Percentiles rank a stretch among this genome's conserved stretches.
These are phyloP conservation scores for Stephanodiscus minutulus DNA, from an alignment of 108 stramenopile species.

Conservation along the genomic window DNA sequence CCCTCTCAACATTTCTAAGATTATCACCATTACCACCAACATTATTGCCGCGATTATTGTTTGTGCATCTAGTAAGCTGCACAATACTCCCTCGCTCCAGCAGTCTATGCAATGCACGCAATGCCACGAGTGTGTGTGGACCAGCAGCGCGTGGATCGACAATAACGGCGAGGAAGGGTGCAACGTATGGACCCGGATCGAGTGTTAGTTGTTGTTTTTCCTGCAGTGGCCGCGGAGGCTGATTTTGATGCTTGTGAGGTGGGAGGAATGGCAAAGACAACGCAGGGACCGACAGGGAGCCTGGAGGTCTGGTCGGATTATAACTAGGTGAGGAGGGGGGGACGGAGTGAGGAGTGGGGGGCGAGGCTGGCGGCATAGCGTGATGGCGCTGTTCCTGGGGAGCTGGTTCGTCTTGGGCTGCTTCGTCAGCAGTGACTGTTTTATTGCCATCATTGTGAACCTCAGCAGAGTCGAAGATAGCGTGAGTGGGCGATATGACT, in stretches of 20 bases:
- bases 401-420: slow-evolving; percentile 1
- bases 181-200: slow-evolving; percentile 45
- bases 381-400: neutral
- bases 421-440: neutral
- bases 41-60: neutral
- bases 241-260: neutral
- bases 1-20: slow-evolving; percentile 3
- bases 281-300: slow-evolving; percentile 11
- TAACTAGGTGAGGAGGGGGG: slow-evolving; percentile 21
- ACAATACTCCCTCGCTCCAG: slow-evolving; percentile 56
- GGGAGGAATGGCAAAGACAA: slow-evolving; percentile 15
- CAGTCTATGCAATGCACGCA: slow-evolving; percentile 72
- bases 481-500: neutral
- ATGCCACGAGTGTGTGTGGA: slow-evolving; percentile 83
- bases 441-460: neutral
- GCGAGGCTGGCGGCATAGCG: slow-evolving; percentile 12
- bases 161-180: slow-evolving; percentile 84
- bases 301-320: neutral
- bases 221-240: slow-evolving; percentile 9
- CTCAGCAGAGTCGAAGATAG: neutral
- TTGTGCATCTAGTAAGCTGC: slow-evolving; percentile 19
- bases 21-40: neutral
- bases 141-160: slow-evolving; percentile 86
- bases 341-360: slow-evolving; percentile 40
- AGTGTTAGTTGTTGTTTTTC: slow-evolving; percentile 5